These are phyloP conservation scores for Fagopyrum esculentum DNA, from an alignment of 148 eudicot species.

Conservation along the genomic window DNA sequence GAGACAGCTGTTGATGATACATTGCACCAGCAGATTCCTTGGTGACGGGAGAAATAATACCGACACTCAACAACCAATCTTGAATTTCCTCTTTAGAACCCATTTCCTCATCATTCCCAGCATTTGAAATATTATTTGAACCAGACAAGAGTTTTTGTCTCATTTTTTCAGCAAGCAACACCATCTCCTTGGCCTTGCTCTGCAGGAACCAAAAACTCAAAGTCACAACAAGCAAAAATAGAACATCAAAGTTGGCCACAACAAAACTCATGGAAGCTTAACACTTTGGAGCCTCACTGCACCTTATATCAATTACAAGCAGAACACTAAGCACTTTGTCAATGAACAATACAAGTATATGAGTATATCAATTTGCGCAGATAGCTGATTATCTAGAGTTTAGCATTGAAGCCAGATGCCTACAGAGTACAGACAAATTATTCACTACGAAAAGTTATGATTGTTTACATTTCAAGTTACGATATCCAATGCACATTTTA, in stretches of 20 bases:
- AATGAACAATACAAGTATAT: background rate
- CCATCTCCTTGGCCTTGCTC: conserved; percentile 99
- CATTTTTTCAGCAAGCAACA: conserved; percentile 93
- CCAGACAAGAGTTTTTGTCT: conserved; percentile 82
- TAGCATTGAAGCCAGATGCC: background rate
- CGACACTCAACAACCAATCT: conserved; percentile 90
- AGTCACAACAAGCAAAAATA: conserved; percentile 2
- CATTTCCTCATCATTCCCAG: conserved; percentile 69
- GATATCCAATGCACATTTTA: background rate
- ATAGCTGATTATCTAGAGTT: background rate
- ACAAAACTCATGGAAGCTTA: background rate
- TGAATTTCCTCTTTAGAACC: conserved; percentile 97
- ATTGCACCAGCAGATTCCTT: conserved; percentile 97
- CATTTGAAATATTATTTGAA: conserved; percentile 38
- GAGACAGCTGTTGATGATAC: conserved; percentile 94
- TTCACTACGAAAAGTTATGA: background rate
- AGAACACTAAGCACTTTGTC: background rate
- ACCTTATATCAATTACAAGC: background rate
- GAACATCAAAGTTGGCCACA: background rate
- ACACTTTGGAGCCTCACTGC: background rate
- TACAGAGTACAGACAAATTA: background rate
- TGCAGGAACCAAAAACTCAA: conserved; percentile 19
- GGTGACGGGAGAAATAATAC: conserved; percentile 96
- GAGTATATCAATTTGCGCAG: background rate
- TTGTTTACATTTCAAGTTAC: background rate